A percentile compares a stretch with the other conserved stretches of the same genome.
phyloP scores from a whole-genome alignment of 2,329 filamentous ascomycete genomes.

The Zymoseptoria crescenta region DNA sequence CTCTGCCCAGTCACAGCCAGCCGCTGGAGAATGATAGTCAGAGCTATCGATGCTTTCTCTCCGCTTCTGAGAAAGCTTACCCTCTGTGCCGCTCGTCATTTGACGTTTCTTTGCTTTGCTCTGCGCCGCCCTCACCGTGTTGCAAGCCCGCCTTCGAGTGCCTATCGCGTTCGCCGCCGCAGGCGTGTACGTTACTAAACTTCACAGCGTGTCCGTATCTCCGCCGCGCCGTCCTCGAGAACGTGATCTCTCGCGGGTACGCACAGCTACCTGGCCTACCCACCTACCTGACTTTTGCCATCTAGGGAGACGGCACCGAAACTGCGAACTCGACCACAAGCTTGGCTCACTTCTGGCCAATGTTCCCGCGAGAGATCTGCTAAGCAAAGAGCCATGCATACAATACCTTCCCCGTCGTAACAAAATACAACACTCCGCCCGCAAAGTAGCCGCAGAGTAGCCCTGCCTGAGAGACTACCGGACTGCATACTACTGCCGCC shows the following conservation, averaged over 20 bases:
- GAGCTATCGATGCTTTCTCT: constrained; percentile 17
- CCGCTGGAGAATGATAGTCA: constrained; percentile 14
- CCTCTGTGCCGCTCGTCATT: constrained; percentile 16
- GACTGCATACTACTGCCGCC: constrained; percentile 12
- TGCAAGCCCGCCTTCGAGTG: neutral
- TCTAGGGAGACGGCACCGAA: constrained; percentile 1
- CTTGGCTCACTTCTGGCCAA: constrained; percentile 17
- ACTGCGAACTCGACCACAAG: constrained; percentile 4
- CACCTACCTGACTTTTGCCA: constrained; percentile 2
- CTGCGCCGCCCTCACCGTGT: neutral
- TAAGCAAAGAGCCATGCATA: constrained; percentile 22
- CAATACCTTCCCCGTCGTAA: constrained; percentile 15
- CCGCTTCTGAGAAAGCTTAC: constrained; percentile 19
- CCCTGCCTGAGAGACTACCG: constrained; percentile 11
- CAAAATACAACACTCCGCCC: constrained; percentile 7
- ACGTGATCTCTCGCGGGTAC: neutral
- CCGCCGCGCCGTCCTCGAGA: neutral
- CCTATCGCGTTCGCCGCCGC: constrained; percentile 4
- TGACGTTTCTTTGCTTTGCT: constrained; percentile 3
- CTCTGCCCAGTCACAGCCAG: constrained; percentile 12
- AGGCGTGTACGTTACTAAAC: neutral
- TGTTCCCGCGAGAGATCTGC: constrained; percentile 13
- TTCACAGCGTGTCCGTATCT: neutral
- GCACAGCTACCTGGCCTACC: neutral
- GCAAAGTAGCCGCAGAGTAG: constrained; percentile 12